Conservation (phyloP, 2,329 filamentous ascomycete genomes). For the Penicillium sp. region DNA sequence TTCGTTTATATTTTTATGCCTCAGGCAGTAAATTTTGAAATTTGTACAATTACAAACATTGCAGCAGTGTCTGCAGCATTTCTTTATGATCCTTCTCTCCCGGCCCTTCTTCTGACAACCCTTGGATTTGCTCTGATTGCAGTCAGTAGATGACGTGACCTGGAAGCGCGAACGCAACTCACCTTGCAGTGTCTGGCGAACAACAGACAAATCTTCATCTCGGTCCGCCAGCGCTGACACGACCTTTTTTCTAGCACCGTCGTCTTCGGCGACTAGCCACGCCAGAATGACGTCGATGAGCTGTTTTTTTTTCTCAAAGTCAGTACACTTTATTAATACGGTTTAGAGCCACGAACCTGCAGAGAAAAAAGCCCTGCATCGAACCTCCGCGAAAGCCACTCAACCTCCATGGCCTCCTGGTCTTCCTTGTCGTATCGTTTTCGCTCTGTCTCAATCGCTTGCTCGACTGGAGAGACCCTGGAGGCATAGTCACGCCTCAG, state of each 20-base stretch:
- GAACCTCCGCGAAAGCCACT: conserved; percentile 75
- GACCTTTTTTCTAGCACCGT: conserved; percentile 71
- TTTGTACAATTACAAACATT: conserved; percentile 37
- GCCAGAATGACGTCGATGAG: conserved; percentile 82
- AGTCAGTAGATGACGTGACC: conserved; percentile 2
- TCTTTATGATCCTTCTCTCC: conserved; percentile 62
- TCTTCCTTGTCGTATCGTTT: conserved; percentile 61
- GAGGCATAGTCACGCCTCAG: conserved; percentile 73
- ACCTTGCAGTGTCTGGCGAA: conserved; percentile 72
- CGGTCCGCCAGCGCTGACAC: conserved; percentile 67
- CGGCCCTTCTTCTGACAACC: conserved; percentile 60
- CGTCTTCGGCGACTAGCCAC: conserved; percentile 91
- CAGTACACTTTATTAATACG: not conserved
- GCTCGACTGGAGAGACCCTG: conserved; percentile 66
- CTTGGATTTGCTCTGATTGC: conserved; percentile 63
- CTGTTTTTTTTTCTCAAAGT: conserved; percentile 26
- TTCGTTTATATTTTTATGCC: not conserved
- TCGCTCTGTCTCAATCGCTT: conserved; percentile 65
- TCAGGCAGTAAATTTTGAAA: conserved; percentile 13
- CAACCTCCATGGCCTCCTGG: conserved; percentile 65
- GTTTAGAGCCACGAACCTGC: conserved; percentile 55
- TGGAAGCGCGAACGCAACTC: conserved; percentile 24
- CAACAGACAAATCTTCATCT: conserved; percentile 66
- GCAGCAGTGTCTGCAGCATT: conserved; percentile 66
- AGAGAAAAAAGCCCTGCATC: conserved; percentile 85